Evolutionary conservation across 2,329 filamentous ascomycete species (phyloP).

Genomic region (Gaeumannomyces sp.): DNA sequence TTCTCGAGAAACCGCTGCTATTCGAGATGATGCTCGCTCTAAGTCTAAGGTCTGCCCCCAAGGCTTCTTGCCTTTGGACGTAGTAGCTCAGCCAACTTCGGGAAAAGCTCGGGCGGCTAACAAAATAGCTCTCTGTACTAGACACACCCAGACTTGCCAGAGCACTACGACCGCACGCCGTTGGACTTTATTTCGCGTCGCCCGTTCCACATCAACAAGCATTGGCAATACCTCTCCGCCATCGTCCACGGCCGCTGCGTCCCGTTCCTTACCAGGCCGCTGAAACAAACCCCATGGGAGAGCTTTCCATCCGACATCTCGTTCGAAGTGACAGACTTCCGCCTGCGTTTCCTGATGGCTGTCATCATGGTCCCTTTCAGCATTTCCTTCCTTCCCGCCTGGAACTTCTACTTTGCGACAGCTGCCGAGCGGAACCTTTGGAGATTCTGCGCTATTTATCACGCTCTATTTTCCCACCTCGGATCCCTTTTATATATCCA

Average conservation of each 20-base stretch:
- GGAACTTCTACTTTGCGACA: conserved; percentile 24
- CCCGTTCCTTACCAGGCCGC: conserved; percentile 14
- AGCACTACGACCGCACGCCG: conserved; percentile 25
- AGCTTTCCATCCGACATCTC: conserved; percentile 20
- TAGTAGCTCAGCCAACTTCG: neutral
- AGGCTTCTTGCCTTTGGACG: neutral
- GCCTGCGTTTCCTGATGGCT: conserved; percentile 7
- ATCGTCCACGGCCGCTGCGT: conserved; percentile 16
- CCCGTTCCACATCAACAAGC: conserved; percentile 15
- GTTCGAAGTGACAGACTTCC: conserved; percentile 8
- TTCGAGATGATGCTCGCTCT: conserved; percentile 12
- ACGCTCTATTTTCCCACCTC: conserved; percentile 11
- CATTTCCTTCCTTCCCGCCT: conserved; percentile 18
- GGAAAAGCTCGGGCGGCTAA: too few species aligned
- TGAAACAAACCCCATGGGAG: conserved; percentile 17
- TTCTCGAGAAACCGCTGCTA: conserved; percentile 7
- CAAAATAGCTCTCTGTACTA: conserved; percentile 8
- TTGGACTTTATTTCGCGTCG: conserved; percentile 25
- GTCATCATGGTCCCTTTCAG: conserved; percentile 15
- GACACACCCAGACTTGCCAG: conserved; percentile 18
- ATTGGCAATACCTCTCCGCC: conserved; percentile 19
- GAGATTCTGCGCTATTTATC: conserved; percentile 17
- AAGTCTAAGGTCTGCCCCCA: conserved; percentile 8
- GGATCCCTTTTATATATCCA: conserved; percentile 8
- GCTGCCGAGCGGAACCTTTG: conserved; percentile 16